Percentiles rank a stretch among this genome's conserved stretches.
These are phyloP conservation scores for Gastrodia elata DNA, from an alignment of 106 monocot genomes.

Conservation along the genomic window DNA sequence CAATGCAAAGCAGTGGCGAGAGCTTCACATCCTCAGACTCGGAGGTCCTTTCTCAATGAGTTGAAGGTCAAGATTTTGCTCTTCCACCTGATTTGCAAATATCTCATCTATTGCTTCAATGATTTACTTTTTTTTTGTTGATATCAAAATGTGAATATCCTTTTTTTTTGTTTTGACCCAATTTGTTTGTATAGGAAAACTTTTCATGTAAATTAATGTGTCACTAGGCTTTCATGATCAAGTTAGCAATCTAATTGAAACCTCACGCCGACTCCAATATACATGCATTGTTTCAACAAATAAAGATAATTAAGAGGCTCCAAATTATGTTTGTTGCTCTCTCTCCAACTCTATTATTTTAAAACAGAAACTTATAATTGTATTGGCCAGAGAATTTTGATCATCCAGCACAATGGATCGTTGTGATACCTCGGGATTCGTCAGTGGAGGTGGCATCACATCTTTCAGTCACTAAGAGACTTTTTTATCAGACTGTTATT, in stretches of 20 bases:
- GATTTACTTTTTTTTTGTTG: neutral
- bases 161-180: neutral
- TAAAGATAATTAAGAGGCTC: neutral
- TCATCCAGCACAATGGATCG: constrained; percentile 32
- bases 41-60: neutral
- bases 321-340: neutral
- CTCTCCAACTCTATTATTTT: neutral
- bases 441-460: constrained; percentile 39
- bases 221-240: neutral
- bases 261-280: neutral
- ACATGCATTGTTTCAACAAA: neutral
- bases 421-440: constrained; percentile 49
- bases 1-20: neutral
- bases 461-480: neutral
- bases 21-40: neutral
- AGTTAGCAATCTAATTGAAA: neutral
- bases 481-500: constrained; percentile 3
- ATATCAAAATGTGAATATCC: neutral
- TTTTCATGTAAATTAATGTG: neutral
- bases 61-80: neutral
- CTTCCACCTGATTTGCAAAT: neutral
- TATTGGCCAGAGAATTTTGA: neutral
- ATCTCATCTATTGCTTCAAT: neutral
- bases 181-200: neutral
- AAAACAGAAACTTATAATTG: constrained; percentile 6